A percentile compares a stretch with the other conserved stretches of the same genome.
phyloP scores from a whole-genome alignment of 1,284 basidiomycete species.

The Chondrostereum purpureum region DNA sequence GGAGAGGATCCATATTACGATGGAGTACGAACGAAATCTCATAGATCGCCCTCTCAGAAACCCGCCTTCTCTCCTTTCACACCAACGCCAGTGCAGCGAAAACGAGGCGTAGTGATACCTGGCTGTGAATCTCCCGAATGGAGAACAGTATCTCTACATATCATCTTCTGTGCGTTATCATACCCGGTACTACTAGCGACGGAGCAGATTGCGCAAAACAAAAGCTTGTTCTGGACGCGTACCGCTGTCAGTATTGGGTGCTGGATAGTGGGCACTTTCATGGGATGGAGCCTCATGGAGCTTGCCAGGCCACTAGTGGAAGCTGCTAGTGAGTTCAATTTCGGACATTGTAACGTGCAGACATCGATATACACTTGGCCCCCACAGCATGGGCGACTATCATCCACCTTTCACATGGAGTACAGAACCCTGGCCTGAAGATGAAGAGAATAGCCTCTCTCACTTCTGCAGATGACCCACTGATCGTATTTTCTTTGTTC shows the following conservation, averaged over 20 bases:
- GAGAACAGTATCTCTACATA: conserved; percentile 21
- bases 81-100: neutral
- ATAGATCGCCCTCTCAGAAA: too few species aligned
- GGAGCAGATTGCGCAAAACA: conserved; percentile 20
- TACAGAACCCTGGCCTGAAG: conserved; percentile 24
- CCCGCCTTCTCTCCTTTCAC: too few species aligned
- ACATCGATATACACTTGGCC: conserved; percentile 2
- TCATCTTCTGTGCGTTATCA: conserved; percentile 22
- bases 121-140: conserved; percentile 27
- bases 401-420: conserved; percentile 30
- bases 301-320: conserved; percentile 27
- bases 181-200: conserved; percentile 28
- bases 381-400: conserved; percentile 35
- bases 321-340: conserved; percentile 27
- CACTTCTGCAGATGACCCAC: conserved; percentile 20
- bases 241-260: conserved; percentile 25
- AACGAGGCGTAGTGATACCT: neutral
- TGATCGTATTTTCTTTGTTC: conserved; percentile 24
- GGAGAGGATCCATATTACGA: neutral
- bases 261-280: conserved; percentile 23
- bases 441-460: conserved; percentile 27
- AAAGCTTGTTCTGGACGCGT: conserved; percentile 30
- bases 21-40: neutral
- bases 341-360: neutral
- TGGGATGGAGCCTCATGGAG: conserved; percentile 25